These are phyloP conservation scores for Yarrowia sp. DNA, from an alignment of 805 yeast species.

Conservation along the genomic window DNA sequence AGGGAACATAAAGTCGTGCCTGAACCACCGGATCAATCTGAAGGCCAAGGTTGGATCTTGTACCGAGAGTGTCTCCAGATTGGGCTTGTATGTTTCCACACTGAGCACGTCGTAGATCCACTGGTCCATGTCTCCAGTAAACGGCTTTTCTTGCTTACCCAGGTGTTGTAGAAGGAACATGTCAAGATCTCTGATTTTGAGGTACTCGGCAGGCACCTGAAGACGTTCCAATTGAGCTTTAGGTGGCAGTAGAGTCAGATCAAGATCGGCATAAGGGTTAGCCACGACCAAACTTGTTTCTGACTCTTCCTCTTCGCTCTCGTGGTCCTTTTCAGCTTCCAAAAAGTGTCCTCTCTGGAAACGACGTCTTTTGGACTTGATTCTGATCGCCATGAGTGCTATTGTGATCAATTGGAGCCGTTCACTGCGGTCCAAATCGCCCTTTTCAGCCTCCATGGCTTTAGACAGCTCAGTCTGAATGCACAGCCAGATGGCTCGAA, in stretches of 20 bases:
- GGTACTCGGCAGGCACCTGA: slow-evolving; percentile 3
- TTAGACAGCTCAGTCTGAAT: slow-evolving; percentile 31
- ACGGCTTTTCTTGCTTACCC: slow-evolving; percentile 16
- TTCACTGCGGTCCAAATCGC: slow-evolving; percentile 10
- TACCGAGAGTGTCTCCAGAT: not conserved
- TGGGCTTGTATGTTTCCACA: slow-evolving; percentile 19
- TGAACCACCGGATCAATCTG: slow-evolving; percentile 22
- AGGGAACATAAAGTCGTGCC: slow-evolving; percentile 26
- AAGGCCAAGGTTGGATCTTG: slow-evolving; percentile 20
- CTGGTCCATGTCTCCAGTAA: slow-evolving; percentile 31
- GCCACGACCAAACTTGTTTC: not conserved
- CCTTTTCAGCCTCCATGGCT: slow-evolving; percentile 18
- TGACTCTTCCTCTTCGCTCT: not conserved
- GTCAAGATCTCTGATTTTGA: slow-evolving; percentile 22
- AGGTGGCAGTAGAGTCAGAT: slow-evolving; percentile 1
- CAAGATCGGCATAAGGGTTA: slow-evolving; percentile 9
- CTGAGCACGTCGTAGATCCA: slow-evolving; percentile 27
- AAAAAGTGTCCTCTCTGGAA: slow-evolving; percentile 23
- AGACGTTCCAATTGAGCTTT: slow-evolving; percentile 15
- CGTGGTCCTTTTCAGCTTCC: slow-evolving; percentile 1
- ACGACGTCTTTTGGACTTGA: slow-evolving; percentile 12
- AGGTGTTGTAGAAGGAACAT: slow-evolving; percentile 30
- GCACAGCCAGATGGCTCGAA: slow-evolving; percentile 35
- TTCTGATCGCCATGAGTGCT: slow-evolving; percentile 17
- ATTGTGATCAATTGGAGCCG: slow-evolving; percentile 20